A percentile compares a stretch with the other conserved stretches of the same genome.
phyloP scores from a whole-genome alignment of 2,329 filamentous ascomycete genomes.

The Tympanopsis confertula region DNA sequence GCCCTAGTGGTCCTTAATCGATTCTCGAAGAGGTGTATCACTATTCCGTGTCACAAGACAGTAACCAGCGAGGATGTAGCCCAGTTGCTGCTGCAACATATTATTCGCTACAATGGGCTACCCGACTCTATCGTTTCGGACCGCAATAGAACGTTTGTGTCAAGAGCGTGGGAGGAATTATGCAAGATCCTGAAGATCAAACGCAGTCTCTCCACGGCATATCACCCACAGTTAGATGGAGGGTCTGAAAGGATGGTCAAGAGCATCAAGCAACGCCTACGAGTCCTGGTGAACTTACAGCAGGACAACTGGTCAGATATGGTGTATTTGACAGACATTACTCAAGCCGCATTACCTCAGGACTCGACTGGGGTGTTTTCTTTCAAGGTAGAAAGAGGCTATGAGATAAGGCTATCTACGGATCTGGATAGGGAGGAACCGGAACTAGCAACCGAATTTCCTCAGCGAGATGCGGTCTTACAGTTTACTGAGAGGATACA shows the following conservation, averaged over 20 bases:
- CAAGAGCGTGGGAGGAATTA: background rate
- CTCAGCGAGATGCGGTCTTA: background rate
- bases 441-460: background rate
- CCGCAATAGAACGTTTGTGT: background rate
- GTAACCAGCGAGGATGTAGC: background rate
- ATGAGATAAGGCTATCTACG: background rate
- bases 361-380: background rate
- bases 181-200: background rate
- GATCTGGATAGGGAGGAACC: background rate
- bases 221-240: background rate
- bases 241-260: background rate
- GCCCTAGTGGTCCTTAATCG: background rate
- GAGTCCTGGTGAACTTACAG: background rate
- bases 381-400: background rate
- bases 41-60: background rate
- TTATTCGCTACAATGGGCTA: background rate
- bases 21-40: background rate
- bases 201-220: background rate
- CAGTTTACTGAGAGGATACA: background rate
- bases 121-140: background rate
- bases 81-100: background rate
- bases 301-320: background rate
- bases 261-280: background rate
- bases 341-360: background rate
- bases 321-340: background rate